These are phyloP conservation scores for Pichia cactophila DNA, from an alignment of 1,139 yeast species.

Conservation along the genomic window DNA sequence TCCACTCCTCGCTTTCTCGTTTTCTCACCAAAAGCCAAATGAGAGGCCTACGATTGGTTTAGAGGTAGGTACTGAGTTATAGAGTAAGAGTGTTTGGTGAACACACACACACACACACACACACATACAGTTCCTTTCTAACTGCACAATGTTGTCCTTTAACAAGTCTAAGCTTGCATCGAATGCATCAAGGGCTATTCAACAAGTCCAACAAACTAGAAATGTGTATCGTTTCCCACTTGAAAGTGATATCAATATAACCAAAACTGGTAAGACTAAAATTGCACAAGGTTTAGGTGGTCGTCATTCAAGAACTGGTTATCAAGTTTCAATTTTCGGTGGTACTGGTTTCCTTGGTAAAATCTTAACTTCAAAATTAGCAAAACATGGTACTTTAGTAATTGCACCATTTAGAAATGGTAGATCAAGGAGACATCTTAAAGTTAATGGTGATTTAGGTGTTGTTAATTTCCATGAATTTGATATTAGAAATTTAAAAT, in stretches of 20 bases:
- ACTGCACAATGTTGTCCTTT: conserved; percentile 7
- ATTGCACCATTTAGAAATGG: conserved; percentile 79
- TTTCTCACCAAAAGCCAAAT: neutral
- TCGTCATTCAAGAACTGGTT: conserved; percentile 83
- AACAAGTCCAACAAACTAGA: conserved; percentile 14
- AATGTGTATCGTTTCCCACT: conserved; percentile 29
- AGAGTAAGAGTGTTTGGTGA: neutral
- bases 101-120: neutral
- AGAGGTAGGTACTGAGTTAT: neutral
- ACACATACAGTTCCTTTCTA: neutral
- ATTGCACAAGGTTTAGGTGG: conserved; percentile 72
- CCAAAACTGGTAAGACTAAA: conserved; percentile 68
- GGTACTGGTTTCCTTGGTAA: conserved; percentile 77
- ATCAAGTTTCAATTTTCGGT: conserved; percentile 85
- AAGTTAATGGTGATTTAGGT: conserved; percentile 81
- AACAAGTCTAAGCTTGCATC: conserved; percentile 11
- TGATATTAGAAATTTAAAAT: conserved; percentile 69
- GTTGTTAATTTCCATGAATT: conserved; percentile 80
- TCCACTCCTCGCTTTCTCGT: neutral
- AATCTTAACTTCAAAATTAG: conserved; percentile 62
- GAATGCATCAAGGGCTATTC: conserved; percentile 9
- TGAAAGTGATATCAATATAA: conserved; percentile 62
- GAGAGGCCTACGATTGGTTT: neutral
- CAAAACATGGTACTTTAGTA: conserved; percentile 73
- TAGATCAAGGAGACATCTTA: conserved; percentile 69